Evolutionary conservation across 148 eudicot species (phyloP), one percentile per base, ranked within the genome.

Genomic region (Fallopia convolvulus): DNA sequence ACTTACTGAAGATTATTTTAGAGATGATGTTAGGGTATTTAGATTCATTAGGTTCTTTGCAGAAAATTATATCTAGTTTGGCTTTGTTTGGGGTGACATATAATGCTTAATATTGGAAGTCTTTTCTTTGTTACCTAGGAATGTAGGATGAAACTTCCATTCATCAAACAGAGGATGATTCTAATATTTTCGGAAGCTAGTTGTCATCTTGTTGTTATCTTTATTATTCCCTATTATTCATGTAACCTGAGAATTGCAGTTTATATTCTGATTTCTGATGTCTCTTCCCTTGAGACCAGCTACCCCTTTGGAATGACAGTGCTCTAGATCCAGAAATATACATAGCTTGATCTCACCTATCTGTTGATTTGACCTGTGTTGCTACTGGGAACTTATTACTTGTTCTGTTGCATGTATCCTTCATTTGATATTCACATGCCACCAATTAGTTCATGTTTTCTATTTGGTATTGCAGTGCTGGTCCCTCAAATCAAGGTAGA

Each of bases 401-500:
- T 39, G 46, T 12, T 15, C 21, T 14, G 12, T 58, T 58, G 44
- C 72, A 36, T 68, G 42, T 36, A 36, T 68, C 2, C 72, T 39
- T 68, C 46, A 68, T 0, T 36, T 68, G 20, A 36, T 68, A 39
- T 68, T 18, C 44, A 68, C 17, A 26, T 36, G 72, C 5, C 44
- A 33, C 15, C 3, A 17, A 15, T 10, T 15, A 6, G 10, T 36
- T 68, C 11, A 68, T 68, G 44, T 11, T 68, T 23, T 86, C 77
- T 65, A 8, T 60, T 33, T 75, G 32, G 5, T 23, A 20, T 81
- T 21, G 26, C 90, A 95, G 97, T 79, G 77, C 77, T 84, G 82
- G 71, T 83, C 77, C 91, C n/a, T 75, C 85, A 14, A 77, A 83
- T 75, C 90, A 84, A 76, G 72, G 74, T 46, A 80, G 85, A 82